Evolutionary conservation across 495 filamentous ascomycete species (phyloP), one percentile per base, ranked within the genome.

Genomic region (Penicillium angulare): DNA sequence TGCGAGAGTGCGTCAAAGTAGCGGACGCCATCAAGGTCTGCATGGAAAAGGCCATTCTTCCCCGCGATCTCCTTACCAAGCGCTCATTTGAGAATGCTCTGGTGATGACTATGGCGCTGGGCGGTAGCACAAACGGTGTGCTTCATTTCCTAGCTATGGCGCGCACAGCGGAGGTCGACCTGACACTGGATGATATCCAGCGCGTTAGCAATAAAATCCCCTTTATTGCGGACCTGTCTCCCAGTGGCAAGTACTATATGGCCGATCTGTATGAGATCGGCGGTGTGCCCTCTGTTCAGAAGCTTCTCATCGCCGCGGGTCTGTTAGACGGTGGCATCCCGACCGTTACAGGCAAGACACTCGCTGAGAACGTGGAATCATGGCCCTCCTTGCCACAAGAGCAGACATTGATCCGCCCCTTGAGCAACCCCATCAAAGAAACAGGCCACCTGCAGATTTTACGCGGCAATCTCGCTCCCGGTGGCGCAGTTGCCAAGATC

Each of bases 121-220:
- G 93, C 43, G 91, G 91, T 38, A 86, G 81, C 43, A 97, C 93
- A 34, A 98, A 98, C 63, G 89, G 88, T 38, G 90, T 97, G 21
- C 79, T 98, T 20, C 93, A 98, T 65, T 89, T 96, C 65, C 80
- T 98, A 29, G 93, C 93, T 52, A 97, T 97, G 86, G 93, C 93
- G 31, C 84, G 86, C 52, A 91, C 90, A 1, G 93, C 93, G 29
- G 88, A 85, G 50, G 86, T 97, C 0, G 79, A 86, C 10, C 74
- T 98, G 4, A 88, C 86, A 0, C 69, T 98, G 24, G 89, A 96
- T 59, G 93, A 98, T 60, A 76, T 98, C 54, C 87, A 95, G 69
- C 80, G 88, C 41, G 87, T 95, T 27, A 89, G 86, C 62, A 79
- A 95, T 71, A 91, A 89, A 67, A 89, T 93, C 16, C 93, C 93